These are phyloP conservation scores for Trametopsis cervina DNA, from an alignment of 768 basidiomycete genomes.

Conservation along the genomic window DNA sequence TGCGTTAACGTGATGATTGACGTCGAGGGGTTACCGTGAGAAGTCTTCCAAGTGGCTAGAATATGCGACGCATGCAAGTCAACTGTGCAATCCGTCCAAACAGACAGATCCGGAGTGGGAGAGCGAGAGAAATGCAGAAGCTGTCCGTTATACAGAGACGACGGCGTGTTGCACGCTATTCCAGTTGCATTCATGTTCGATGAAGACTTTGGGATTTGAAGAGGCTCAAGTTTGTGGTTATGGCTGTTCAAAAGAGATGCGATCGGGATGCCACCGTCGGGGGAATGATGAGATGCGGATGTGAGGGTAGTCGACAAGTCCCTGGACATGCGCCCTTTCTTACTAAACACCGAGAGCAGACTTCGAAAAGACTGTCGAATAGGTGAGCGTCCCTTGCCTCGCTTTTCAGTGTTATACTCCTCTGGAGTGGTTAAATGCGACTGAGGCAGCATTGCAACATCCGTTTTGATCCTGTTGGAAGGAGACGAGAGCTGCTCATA, in stretches of 20 bases:
- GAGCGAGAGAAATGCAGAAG: constrained; percentile 43
- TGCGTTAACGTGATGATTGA: constrained; percentile 41
- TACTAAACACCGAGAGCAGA: constrained; percentile 56
- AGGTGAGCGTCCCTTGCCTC: constrained; percentile 44
- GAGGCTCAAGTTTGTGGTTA: not conserved
- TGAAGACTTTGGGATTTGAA: not conserved
- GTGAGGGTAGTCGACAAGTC: not conserved
- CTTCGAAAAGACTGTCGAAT: constrained; percentile 60
- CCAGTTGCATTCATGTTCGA: not conserved
- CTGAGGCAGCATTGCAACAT: constrained; percentile 1
- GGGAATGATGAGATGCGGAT: not conserved
- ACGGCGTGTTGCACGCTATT: constrained; percentile 19
- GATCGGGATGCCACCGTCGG: not conserved
- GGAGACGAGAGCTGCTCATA: constrained; percentile 38
- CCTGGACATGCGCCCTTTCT: constrained; percentile 19
- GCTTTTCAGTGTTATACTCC: constrained; percentile 21
- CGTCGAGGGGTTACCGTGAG: constrained; percentile 32
- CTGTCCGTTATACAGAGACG: constrained; percentile 26
- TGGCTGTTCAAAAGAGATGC: not conserved
- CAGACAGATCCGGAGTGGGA: constrained; percentile 24
- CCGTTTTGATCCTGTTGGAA: constrained; percentile 3
- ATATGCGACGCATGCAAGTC: constrained; percentile 33
- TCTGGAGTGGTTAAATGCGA: not conserved
- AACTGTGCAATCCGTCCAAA: constrained; percentile 45
- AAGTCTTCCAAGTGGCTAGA: constrained; percentile 40